These are phyloP conservation scores for Candida glucosophila DNA, from an alignment of 1,139 yeast species.

Conservation along the genomic window DNA sequence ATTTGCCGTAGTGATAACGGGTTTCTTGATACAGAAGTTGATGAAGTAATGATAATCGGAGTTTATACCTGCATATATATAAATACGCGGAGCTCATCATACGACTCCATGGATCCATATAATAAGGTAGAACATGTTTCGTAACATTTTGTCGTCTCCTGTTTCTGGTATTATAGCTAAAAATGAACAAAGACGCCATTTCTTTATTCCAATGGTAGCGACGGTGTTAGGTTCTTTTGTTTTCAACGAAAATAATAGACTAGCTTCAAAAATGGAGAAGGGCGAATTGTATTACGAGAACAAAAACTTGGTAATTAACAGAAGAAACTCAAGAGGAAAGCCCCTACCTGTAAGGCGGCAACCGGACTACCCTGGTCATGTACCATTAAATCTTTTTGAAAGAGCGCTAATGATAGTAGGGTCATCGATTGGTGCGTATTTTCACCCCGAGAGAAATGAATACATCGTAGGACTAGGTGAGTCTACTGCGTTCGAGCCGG, in stretches of 20 bases:
- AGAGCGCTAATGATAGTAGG: conserved; percentile 57
- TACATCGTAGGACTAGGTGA: conserved; percentile 93
- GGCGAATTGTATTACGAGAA: conserved; percentile 43
- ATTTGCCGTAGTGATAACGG: too few species aligned
- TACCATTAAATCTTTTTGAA: conserved; percentile 63
- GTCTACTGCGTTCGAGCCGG: conserved; percentile 69
- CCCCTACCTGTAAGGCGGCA: conserved; percentile 29
- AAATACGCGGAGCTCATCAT: too few species aligned
- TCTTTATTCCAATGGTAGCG: conserved; percentile 7
- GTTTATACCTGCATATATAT: too few species aligned
- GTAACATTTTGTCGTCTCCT: too few species aligned
- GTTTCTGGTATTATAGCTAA: too few species aligned
- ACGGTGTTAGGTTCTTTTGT: conserved; percentile 20
- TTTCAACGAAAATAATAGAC: conserved; percentile 39
- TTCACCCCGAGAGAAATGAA: conserved; percentile 75
- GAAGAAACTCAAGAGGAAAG: conserved; percentile 15
- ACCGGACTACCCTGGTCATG: conserved; percentile 69
- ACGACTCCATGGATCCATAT: too few species aligned
- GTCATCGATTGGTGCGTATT: conserved; percentile 74
- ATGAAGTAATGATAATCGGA: too few species aligned
- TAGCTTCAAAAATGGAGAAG: conserved; percentile 52
- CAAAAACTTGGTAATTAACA: conserved; percentile 22
- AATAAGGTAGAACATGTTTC: too few species aligned
- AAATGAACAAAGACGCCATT: conserved; percentile 5
- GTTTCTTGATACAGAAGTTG: too few species aligned